Conservation (phyloP, 192 early-diverging fungal species). For the Entomortierella beljakovae region DNA sequence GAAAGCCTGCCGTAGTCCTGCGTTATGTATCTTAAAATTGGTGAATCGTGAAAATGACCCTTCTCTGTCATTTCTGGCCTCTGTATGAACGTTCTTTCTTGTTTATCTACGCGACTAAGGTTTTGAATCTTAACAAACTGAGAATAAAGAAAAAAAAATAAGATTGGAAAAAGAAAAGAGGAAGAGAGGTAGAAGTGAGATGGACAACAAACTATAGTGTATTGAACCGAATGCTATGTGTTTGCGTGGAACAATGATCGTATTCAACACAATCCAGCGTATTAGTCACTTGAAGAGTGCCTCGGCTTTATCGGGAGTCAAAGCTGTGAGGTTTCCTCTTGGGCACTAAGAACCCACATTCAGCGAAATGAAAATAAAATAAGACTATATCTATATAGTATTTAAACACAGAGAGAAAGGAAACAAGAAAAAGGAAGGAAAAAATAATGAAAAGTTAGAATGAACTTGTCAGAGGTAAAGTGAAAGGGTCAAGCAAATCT, state of each 20-base stretch:
- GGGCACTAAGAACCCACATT: background rate
- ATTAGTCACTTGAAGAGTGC: background rate
- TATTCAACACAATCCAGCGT: background rate
- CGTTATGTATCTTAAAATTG: slow-evolving; percentile 19
- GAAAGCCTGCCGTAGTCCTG: slow-evolving; percentile 8
- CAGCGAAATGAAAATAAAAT: too few relatives aligned
- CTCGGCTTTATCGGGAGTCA: slow-evolving; percentile 19
- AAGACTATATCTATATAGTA: too few relatives aligned
- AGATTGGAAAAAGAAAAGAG: background rate
- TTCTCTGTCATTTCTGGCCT: background rate
- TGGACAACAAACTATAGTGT: background rate
- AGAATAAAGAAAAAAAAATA: background rate
- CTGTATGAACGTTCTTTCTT: background rate
- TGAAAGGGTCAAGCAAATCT: too few relatives aligned
- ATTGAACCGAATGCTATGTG: background rate
- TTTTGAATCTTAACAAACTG: too few relatives aligned
- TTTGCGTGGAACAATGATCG: background rate
- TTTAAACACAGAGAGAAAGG: background rate
- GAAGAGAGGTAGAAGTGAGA: background rate
- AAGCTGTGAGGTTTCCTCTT: slow-evolving; percentile 18
- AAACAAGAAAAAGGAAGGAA: background rate
- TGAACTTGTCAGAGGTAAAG: too few relatives aligned
- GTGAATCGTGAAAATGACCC: background rate
- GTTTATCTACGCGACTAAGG: background rate
- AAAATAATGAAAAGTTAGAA: too few relatives aligned